Conservation (phyloP, 129 eudicot species). For the Heracleum sosnowskyi region DNA sequence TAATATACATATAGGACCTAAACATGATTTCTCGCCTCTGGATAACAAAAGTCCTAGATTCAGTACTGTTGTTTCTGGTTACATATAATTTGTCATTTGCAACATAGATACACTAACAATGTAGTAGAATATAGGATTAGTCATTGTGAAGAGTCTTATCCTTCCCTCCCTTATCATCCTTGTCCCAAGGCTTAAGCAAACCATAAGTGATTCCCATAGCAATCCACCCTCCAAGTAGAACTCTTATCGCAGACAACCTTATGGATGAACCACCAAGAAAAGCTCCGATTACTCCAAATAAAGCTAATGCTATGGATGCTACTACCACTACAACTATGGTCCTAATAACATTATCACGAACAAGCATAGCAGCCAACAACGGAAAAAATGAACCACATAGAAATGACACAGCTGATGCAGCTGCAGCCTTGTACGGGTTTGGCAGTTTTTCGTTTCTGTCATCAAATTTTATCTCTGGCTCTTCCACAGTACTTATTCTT, state of each 20-base stretch:
- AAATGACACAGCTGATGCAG: slow-evolving; percentile 53
- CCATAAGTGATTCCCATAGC: slow-evolving; percentile 62
- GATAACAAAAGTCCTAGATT: neutral
- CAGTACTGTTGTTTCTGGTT: neutral
- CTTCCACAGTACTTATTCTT: neutral
- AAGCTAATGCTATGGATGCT: slow-evolving; percentile 39
- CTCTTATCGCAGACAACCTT: slow-evolving; percentile 43
- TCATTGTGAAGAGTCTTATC: neutral
- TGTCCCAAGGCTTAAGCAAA: slow-evolving; percentile 48
- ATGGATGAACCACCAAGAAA: slow-evolving; percentile 49
- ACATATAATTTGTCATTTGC: neutral
- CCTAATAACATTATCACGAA: slow-evolving; percentile 23
- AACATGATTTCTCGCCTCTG: neutral
- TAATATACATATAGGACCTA: neutral
- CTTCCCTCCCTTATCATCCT: slow-evolving; percentile 6
- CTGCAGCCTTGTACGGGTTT: slow-evolving; percentile 56
- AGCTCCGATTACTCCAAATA: slow-evolving; percentile 61
- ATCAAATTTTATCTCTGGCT: slow-evolving; percentile 13
- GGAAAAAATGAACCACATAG: slow-evolving; percentile 63
- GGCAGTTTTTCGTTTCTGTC: slow-evolving; percentile 23
- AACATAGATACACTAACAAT: too few species aligned
- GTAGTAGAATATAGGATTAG: neutral
- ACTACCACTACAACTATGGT: slow-evolving; percentile 32
- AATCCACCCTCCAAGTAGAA: slow-evolving; percentile 69
- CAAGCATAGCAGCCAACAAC: slow-evolving; percentile 30